These are phyloP conservation scores for Chaetomium cochliodes DNA, from an alignment of 495 filamentous ascomycete species.

Conservation along the genomic window DNA sequence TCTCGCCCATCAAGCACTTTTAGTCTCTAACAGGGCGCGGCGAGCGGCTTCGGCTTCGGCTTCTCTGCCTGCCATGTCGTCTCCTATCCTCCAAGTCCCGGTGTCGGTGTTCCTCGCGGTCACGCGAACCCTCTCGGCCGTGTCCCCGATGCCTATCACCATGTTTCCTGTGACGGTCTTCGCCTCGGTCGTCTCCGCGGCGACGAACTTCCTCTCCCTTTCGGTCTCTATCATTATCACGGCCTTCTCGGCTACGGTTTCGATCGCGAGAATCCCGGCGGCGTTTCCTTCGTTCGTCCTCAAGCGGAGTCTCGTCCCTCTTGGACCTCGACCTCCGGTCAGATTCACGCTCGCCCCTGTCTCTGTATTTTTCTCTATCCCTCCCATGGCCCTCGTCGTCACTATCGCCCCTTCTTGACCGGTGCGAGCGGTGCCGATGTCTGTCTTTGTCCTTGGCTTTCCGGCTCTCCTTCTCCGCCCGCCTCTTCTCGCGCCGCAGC, in stretches of 20 bases:
- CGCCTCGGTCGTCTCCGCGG: slow-evolving; percentile 26
- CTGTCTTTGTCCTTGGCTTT: slow-evolving; percentile 24
- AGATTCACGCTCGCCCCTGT: slow-evolving; percentile 15
- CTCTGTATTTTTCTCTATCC: slow-evolving; percentile 17
- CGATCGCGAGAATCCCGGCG: slow-evolving; percentile 29
- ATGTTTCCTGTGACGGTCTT: slow-evolving; percentile 27
- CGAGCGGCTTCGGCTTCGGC: slow-evolving; percentile 34
- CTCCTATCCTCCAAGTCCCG: slow-evolving; percentile 22
- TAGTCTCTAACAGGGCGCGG: slow-evolving; percentile 18
- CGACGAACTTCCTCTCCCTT: slow-evolving; percentile 29
- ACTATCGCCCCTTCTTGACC: slow-evolving; percentile 26
- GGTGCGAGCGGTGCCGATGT: slow-evolving; percentile 33
- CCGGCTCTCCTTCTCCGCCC: slow-evolving; percentile 37
- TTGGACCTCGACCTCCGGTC: slow-evolving; percentile 23
- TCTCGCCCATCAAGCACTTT: background rate
- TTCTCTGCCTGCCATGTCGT: slow-evolving; percentile 20
- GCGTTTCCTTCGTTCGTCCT: slow-evolving; percentile 32
- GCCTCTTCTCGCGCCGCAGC: slow-evolving; percentile 52
- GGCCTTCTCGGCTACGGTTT: slow-evolving; percentile 30
- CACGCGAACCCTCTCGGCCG: slow-evolving; percentile 28
- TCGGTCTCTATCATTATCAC: slow-evolving; percentile 27
- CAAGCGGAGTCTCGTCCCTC: slow-evolving; percentile 24
- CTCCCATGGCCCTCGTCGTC: slow-evolving; percentile 15
- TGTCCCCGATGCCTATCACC: slow-evolving; percentile 26
- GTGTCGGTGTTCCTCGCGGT: slow-evolving; percentile 18